These are phyloP conservation scores for Saccharomyces paradoxus DNA, from an alignment of 805 yeast species.

Conservation along the genomic window DNA sequence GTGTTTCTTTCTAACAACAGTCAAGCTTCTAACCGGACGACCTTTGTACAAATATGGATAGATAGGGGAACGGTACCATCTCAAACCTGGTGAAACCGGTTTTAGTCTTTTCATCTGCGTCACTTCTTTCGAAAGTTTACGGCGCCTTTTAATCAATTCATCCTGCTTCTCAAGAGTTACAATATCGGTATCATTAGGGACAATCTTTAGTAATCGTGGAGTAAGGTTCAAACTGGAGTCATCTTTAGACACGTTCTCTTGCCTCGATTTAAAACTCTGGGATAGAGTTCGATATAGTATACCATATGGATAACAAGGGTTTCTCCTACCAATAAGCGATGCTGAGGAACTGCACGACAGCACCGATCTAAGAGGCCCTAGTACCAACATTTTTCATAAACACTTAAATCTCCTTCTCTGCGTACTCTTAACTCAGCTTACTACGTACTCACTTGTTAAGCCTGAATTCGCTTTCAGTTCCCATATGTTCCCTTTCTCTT, in stretches of 20 bases:
- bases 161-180: conserved; percentile 80
- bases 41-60: conserved; percentile 85
- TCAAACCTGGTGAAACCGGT: conserved; percentile 77
- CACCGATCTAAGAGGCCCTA: neutral
- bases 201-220: conserved; percentile 30
- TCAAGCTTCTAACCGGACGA: conserved; percentile 66
- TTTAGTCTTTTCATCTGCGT: conserved; percentile 68
- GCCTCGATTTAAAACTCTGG: conserved; percentile 1
- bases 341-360: neutral
- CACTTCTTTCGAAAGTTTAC: conserved; percentile 60
- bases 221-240: conserved; percentile 7
- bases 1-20: conserved; percentile 59
- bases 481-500: neutral
- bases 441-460: neutral
- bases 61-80: conserved; percentile 83
- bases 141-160: conserved; percentile 58
- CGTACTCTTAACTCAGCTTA: neutral
- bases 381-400: neutral
- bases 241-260: conserved; percentile 2
- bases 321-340: neutral
- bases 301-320: neutral
- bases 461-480: neutral
- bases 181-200: conserved; percentile 39
- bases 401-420: neutral
- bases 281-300: neutral